Evolutionary conservation across 2,329 filamentous ascomycete genomes (phyloP).

Genomic region (Stemphylium beticola): DNA sequence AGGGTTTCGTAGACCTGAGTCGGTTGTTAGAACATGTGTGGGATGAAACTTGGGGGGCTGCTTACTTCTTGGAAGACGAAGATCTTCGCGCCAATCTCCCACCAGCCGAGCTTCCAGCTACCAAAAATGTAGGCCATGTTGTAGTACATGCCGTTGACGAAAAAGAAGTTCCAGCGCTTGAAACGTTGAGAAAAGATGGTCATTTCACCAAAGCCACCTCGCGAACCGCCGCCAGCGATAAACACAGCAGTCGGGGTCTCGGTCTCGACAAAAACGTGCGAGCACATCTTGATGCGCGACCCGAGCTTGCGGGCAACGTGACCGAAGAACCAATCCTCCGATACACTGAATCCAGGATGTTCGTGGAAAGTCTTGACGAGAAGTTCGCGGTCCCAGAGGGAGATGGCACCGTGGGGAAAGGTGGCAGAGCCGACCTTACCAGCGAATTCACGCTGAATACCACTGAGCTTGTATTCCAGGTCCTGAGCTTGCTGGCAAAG

Average conservation of each 20-base stretch:
- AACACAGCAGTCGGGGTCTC: conserved; percentile 56
- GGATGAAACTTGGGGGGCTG: background rate
- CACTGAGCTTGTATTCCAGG: conserved; percentile 60
- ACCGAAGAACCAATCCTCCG: conserved; percentile 62
- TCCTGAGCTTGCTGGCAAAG: conserved; percentile 54
- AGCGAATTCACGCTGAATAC: conserved; percentile 54
- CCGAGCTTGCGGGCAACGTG: conserved; percentile 55
- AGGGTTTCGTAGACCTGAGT: conserved; percentile 53
- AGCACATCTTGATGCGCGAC: conserved; percentile 57
- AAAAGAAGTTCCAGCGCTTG: conserved; percentile 61
- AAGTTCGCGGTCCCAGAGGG: conserved; percentile 56
- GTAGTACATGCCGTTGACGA: conserved; percentile 57
- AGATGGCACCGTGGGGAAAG: conserved; percentile 60
- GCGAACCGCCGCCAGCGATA: conserved; percentile 46
- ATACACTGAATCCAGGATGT: conserved; percentile 59
- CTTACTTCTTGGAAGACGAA: conserved; percentile 55
- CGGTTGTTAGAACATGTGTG: conserved; percentile 21
- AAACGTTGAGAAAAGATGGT: conserved; percentile 61
- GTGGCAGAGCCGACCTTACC: conserved; percentile 56
- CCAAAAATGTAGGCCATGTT: conserved; percentile 55
- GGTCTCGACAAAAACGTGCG: conserved; percentile 59
- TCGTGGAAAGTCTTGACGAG: conserved; percentile 55
- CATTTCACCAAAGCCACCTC: conserved; percentile 61
- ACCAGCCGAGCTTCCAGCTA: conserved; percentile 57
- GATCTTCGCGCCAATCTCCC: conserved; percentile 58